A percentile compares a stretch with the other conserved stretches of the same genome.
These are phyloP conservation scores for Hylodesmum podocarpum DNA, from an alignment of 306 rosid genomes.

Conservation along the genomic window DNA sequence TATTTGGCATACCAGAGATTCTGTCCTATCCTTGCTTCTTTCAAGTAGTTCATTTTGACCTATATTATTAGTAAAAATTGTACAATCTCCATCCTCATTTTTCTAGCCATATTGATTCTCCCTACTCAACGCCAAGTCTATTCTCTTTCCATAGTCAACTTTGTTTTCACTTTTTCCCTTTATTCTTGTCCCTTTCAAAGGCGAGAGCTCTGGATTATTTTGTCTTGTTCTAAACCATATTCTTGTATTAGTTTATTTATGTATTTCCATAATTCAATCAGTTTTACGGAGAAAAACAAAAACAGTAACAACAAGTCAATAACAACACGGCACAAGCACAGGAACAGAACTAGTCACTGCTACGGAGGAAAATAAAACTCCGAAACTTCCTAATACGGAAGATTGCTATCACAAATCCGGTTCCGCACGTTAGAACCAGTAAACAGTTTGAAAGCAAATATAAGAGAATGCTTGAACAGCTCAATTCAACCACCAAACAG, in stretches of 20 bases:
- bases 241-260: neutral
- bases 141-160: conserved; percentile 3
- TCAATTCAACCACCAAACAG: neutral
- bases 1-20: neutral
- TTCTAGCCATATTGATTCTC: conserved; percentile 6
- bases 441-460: neutral
- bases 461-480: neutral
- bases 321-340: neutral
- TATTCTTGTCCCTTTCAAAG: neutral
- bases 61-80: neutral
- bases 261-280: conserved; percentile 3
- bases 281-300: neutral
- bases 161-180: conserved; percentile 16
- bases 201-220: neutral
- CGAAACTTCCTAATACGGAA: conserved; percentile 5
- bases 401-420: neutral
- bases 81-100: conserved; percentile 13
- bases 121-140: conserved; percentile 8
- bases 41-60: conserved; percentile 6
- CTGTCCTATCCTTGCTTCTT: conserved; percentile 8
- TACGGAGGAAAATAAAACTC: neutral
- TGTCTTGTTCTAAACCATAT: neutral
- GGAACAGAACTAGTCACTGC: conserved; percentile 14
- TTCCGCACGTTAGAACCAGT: neutral
- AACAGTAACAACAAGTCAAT: neutral